These are phyloP conservation scores for Medicago arabica DNA, from an alignment of 306 rosid genomes.

Conservation along the genomic window DNA sequence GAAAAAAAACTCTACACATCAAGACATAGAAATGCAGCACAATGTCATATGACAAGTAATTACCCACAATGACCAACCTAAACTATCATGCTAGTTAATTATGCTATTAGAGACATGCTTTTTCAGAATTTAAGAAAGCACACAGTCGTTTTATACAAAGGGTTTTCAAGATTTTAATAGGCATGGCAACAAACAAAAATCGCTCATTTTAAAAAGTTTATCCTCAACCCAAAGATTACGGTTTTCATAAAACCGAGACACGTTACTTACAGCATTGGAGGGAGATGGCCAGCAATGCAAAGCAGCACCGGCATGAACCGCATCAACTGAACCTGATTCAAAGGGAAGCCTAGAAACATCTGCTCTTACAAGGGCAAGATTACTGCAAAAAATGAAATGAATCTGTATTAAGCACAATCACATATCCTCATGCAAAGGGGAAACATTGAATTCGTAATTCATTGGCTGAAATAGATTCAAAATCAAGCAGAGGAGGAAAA, in stretches of 20 bases:
- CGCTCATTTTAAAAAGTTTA: constrained; percentile 4
- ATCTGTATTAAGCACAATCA: constrained; percentile 29
- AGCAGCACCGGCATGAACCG: constrained; percentile 98
- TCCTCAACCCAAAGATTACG: constrained; percentile 24
- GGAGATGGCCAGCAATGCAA: constrained; percentile 99
- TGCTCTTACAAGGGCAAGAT: constrained; percentile 95
- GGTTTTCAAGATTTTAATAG: constrained; percentile 13
- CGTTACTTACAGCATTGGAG: constrained; percentile 80
- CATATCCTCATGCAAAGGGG: neutral
- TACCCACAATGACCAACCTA: neutral
- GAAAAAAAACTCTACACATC: too few species aligned
- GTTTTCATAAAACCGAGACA: constrained; percentile 35
- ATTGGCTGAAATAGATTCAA: constrained; percentile 10
- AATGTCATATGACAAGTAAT: neutral
- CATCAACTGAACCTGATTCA: constrained; percentile 80
- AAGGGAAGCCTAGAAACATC: constrained; percentile 97
- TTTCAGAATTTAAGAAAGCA: constrained; percentile 8
- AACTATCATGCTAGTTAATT: neutral
- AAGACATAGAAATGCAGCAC: constrained; percentile 14
- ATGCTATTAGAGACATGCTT: neutral
- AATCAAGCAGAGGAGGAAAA: constrained; percentile 23
- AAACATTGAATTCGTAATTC: constrained; percentile 23
- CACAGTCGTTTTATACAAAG: neutral
- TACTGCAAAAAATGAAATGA: constrained; percentile 63
- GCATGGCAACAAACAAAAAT: constrained; percentile 1